Percentiles rank a stretch among this genome's conserved stretches.
These are phyloP conservation scores for Dorcoceras hygrometricum DNA, from an alignment of 257 asterid genomes.

Conservation along the genomic window DNA sequence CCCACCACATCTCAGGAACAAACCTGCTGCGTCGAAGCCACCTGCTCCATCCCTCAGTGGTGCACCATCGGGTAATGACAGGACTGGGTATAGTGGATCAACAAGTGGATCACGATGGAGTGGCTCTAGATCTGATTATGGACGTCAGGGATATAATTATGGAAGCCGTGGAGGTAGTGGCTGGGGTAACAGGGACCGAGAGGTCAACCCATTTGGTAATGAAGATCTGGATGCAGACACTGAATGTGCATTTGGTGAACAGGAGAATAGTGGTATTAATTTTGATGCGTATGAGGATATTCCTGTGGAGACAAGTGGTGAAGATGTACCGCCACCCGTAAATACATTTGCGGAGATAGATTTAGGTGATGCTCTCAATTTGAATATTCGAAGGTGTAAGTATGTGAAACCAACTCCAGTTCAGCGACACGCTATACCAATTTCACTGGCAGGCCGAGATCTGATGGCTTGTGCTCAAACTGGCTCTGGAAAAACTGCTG, in stretches of 20 bases:
- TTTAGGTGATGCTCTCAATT: conserved; percentile 72
- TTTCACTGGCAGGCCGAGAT: conserved; percentile 75
- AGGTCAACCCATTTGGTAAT: conserved; percentile 71
- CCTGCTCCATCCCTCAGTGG: conserved; percentile 53
- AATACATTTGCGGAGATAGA: conserved; percentile 82
- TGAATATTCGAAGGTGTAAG: conserved; percentile 77
- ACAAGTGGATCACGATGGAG: conserved; percentile 51
- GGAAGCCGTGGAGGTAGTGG: conserved; percentile 51
- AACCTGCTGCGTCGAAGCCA: conserved; percentile 44
- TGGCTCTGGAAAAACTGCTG: conserved; percentile 90
- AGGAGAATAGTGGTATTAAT: conserved; percentile 75
- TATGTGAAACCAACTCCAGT: conserved; percentile 89
- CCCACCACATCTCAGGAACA: conserved; percentile 84
- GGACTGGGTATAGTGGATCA: conserved; percentile 52
- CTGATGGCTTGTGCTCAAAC: conserved; percentile 96
- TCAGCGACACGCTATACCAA: conserved; percentile 79
- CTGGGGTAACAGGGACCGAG: conserved; percentile 60
- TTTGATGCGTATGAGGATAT: conserved; percentile 93
- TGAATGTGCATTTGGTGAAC: conserved; percentile 51
- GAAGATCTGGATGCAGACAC: conserved; percentile 48
- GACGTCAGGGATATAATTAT: conserved; percentile 51
- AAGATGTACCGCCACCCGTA: conserved; percentile 79
- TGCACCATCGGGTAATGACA: conserved; percentile 50
- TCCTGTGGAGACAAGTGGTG: conserved; percentile 86
- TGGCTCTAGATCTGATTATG: conserved; percentile 55